Evolutionary conservation across 139 green algal genomes (phyloP).

Genomic region (Coelastrella sp.): DNA sequence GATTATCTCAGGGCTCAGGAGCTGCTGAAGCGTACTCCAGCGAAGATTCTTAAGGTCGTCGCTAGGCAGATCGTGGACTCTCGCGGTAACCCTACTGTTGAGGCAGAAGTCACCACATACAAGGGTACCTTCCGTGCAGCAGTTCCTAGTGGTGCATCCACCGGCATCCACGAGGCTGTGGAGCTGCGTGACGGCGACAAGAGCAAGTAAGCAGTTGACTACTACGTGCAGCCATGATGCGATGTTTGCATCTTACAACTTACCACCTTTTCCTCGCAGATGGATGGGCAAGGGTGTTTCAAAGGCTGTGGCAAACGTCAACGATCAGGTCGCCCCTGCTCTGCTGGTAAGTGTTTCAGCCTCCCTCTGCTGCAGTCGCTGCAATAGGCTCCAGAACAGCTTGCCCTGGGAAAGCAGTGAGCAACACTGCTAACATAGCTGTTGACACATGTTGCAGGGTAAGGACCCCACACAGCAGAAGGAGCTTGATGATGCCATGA

Average conservation of each 20-base stretch:
- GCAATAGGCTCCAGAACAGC: neutral
- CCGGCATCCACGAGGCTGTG: slow-evolving; percentile 97
- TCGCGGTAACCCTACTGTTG: slow-evolving; percentile 96
- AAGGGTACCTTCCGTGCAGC: slow-evolving; percentile 94
- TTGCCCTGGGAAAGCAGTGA: neutral
- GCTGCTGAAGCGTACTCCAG: slow-evolving; percentile 71
- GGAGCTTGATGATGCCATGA: slow-evolving; percentile 94
- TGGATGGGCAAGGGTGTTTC: slow-evolving; percentile 96
- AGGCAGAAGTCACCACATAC: slow-evolving; percentile 89
- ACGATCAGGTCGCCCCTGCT: slow-evolving; percentile 93
- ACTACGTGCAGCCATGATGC: neutral
- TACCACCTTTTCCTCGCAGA: slow-evolving; percentile 44
- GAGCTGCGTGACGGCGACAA: slow-evolving; percentile 97
- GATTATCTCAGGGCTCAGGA: slow-evolving; percentile 42
- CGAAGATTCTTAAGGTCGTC: slow-evolving; percentile 89
- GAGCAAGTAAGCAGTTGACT: slow-evolving; percentile 17
- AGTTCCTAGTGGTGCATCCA: slow-evolving; percentile 95
- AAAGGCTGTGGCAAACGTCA: slow-evolving; percentile 97
- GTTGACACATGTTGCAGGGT: slow-evolving; percentile 65
- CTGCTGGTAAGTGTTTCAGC: slow-evolving; percentile 70
- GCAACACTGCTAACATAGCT: neutral
- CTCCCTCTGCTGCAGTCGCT: no score
- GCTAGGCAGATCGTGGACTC: slow-evolving; percentile 98
- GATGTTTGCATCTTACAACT: neutral
- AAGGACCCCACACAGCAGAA: slow-evolving; percentile 94